phyloP scores from a whole-genome alignment of 352 stramenopile species.

The Phytophthora ramorum region DNA sequence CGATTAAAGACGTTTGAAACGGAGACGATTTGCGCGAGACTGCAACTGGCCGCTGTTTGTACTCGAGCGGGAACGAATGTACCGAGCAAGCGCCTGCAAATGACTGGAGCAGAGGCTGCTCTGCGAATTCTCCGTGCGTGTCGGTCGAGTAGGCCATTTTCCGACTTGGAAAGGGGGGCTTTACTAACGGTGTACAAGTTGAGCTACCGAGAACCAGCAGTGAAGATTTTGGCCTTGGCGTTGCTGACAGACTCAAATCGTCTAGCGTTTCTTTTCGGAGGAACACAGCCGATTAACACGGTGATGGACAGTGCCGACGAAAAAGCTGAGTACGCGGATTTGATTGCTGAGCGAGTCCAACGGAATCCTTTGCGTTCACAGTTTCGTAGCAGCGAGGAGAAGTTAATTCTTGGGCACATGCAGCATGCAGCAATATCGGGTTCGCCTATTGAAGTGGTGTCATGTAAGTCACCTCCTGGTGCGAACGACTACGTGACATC shows the following conservation, averaged over 20 bases:
- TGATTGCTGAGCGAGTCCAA: constrained; percentile 18
- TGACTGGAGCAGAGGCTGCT: constrained; percentile 59
- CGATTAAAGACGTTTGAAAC: constrained; percentile 44
- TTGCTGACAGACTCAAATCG: constrained; percentile 35
- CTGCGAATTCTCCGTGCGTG: constrained; percentile 52
- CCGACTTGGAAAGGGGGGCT: constrained; percentile 23
- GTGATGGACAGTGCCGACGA: constrained; percentile 16
- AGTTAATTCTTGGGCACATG: constrained; percentile 15
- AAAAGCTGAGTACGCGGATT: constrained; percentile 24
- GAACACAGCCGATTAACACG: background rate
- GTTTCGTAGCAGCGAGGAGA: constrained; percentile 31
- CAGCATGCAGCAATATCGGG: background rate
- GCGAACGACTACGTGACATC: constrained; percentile 23
- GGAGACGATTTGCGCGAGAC: constrained; percentile 42
- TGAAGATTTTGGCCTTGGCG: constrained; percentile 43
- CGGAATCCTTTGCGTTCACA: constrained; percentile 33
- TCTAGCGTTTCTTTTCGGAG: constrained; percentile 46
- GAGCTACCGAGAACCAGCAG: constrained; percentile 46
- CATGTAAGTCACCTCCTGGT: constrained; percentile 14
- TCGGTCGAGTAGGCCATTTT: constrained; percentile 42
- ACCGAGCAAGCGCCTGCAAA: constrained; percentile 38
- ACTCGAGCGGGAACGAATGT: constrained; percentile 31
- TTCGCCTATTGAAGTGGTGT: constrained; percentile 1
- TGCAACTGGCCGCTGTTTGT: constrained; percentile 54
- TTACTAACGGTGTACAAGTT: constrained; percentile 38